Percentiles rank a stretch among this genome's conserved stretches.
phyloP scores from a whole-genome alignment of 2,329 filamentous ascomycete genomes.

The Colletotrichum orbiculare region DNA sequence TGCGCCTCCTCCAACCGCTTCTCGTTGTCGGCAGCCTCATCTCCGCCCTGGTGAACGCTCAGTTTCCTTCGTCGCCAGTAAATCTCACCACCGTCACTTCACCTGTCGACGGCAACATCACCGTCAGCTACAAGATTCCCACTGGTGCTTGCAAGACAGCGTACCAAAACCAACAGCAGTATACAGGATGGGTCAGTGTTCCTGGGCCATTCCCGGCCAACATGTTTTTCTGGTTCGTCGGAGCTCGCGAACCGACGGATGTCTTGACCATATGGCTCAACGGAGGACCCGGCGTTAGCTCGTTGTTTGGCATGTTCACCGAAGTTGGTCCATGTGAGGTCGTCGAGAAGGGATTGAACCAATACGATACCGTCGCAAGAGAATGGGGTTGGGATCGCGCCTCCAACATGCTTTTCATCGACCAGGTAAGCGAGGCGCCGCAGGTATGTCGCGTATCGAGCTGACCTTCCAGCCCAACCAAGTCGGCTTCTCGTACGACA shows the following conservation, averaged over 20 bases:
- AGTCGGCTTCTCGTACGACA: constrained; percentile 76
- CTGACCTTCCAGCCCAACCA: constrained; percentile 69
- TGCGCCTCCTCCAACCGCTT: constrained; percentile 25
- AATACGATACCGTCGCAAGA: constrained; percentile 64
- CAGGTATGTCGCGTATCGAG: constrained; percentile 40
- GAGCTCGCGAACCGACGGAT: constrained; percentile 55
- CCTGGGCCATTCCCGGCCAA: constrained; percentile 65
- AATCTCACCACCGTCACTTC: constrained; percentile 69
- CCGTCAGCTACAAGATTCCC: constrained; percentile 74
- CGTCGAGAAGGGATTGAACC: constrained; percentile 57
- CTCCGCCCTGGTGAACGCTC: constrained; percentile 21
- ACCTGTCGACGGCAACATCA: constrained; percentile 71
- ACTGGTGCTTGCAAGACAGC: constrained; percentile 72
- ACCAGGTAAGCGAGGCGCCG: constrained; percentile 55
- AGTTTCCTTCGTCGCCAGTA: constrained; percentile 32
- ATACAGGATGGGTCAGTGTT: constrained; percentile 75
- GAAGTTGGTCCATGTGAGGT: constrained; percentile 68
- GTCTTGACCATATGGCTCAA: constrained; percentile 72
- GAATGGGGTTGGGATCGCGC: constrained; percentile 74
- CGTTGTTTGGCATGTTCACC: constrained; percentile 72
- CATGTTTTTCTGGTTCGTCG: constrained; percentile 64
- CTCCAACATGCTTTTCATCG: constrained; percentile 67
- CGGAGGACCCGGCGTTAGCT: constrained; percentile 73
- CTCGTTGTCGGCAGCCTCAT: constrained; percentile 28
- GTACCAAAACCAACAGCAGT: constrained; percentile 74